Percentiles rank a stretch among this genome's conserved stretches.
phyloP scores from a whole-genome alignment of 176 grass and related monocot species.

The Alloteropsis semialata region DNA sequence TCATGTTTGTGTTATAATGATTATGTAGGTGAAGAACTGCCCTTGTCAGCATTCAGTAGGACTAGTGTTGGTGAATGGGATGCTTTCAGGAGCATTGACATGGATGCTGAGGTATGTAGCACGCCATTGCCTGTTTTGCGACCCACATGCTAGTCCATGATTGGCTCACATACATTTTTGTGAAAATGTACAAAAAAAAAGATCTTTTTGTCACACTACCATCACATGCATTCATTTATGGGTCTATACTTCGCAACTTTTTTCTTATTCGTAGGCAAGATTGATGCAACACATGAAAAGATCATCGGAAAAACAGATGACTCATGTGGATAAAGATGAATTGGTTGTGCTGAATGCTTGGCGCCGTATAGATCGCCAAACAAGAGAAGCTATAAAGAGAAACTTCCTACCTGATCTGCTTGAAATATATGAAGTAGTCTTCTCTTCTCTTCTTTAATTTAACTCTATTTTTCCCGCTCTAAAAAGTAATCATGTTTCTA shows the following conservation, averaged over 20 bases:
- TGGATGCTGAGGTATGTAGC: conserved; percentile 67
- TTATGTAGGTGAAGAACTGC: conserved; percentile 61
- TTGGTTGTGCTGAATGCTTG: conserved; percentile 64
- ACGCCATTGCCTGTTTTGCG: background rate
- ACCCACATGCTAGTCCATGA: background rate
- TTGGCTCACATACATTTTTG: background rate
- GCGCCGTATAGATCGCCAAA: conserved; percentile 69
- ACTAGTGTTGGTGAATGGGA: conserved; percentile 81
- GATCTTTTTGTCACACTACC: background rate
- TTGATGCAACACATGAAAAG: conserved; percentile 53
- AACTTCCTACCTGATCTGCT: conserved; percentile 76
- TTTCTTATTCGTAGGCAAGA: conserved; percentile 43
- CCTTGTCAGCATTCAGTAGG: conserved; percentile 77
- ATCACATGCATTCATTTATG: background rate
- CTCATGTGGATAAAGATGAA: conserved; percentile 48
- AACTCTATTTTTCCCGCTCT: background rate
- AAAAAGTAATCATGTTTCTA: background rate
- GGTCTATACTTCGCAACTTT: background rate
- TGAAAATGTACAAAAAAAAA: background rate
- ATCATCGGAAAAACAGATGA: conserved; percentile 48
- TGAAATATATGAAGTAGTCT: conserved; percentile 69
- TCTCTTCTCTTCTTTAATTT: background rate
- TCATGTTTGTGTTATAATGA: conserved; percentile 2
- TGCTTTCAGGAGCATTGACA: conserved; percentile 81
- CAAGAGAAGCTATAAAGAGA: conserved; percentile 73